phyloP scores from a whole-genome alignment of 345 rosid genomes.

The Alliaria petiolata region DNA sequence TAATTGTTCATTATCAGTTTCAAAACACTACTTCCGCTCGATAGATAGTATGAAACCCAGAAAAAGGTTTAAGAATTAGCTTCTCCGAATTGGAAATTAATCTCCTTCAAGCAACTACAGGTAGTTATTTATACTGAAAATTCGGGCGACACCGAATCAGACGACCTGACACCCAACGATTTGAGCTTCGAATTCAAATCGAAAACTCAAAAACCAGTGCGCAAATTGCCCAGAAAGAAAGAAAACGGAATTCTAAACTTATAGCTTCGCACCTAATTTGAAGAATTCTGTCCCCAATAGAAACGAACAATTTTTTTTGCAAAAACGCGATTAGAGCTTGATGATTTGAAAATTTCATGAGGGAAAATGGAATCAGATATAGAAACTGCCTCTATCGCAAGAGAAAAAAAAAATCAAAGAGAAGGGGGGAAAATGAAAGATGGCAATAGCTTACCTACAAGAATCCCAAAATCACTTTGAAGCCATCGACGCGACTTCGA shows the following conservation, averaged over 20 bases:
- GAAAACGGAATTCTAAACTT: background rate
- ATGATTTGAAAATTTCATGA: background rate
- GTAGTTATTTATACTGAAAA: conserved; percentile 12
- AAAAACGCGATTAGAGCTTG: background rate
- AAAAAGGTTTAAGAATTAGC: background rate
- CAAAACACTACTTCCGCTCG: conserved; percentile 6
- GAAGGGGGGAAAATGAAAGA: background rate
- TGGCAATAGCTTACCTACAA: conserved; percentile 29
- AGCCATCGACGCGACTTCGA: conserved; percentile 10
- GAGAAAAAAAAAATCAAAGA: background rate
- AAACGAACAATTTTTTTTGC: background rate
- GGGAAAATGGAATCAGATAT: conserved; percentile 15
- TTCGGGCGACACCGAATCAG: conserved; percentile 8
- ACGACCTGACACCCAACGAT: too few species aligned
- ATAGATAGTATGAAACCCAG: conserved; percentile 8
- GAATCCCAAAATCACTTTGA: conserved; percentile 25
- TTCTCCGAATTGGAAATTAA: background rate
- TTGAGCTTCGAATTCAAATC: conserved; percentile 13
- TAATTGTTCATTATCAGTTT: too few species aligned
- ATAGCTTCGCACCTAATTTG: background rate
- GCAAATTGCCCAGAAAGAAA: background rate
- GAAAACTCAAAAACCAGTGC: conserved; percentile 9
- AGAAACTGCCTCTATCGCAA: conserved; percentile 1
- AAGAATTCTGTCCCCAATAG: background rate
- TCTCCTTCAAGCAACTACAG: conserved; percentile 6